Percentiles rank a stretch among this genome's conserved stretches.
Conservation (phyloP, 2,329 filamentous ascomycete species). For the Phyllosticta citriasiana region DNA sequence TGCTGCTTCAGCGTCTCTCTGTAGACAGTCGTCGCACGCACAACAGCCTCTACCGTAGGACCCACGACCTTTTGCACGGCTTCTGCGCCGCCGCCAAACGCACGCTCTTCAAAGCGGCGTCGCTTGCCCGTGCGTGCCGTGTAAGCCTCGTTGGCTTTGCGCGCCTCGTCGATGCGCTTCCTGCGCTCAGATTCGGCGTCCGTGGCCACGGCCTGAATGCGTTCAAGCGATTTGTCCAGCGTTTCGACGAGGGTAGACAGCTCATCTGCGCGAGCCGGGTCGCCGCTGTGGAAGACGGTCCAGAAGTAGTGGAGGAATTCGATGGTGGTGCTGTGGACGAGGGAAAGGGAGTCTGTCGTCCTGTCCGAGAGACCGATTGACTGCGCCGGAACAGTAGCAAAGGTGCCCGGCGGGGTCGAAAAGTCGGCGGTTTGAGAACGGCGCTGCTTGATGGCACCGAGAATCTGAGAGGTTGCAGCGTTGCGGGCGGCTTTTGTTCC, state of each 20-base stretch:
- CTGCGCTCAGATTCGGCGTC: constrained; percentile 69
- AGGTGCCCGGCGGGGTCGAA: constrained; percentile 16
- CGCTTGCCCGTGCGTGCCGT: constrained; percentile 66
- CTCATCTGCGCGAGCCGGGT: constrained; percentile 69
- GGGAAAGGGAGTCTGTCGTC: constrained; percentile 52
- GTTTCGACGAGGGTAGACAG: constrained; percentile 75
- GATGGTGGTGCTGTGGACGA: constrained; percentile 84
- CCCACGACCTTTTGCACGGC: constrained; percentile 68
- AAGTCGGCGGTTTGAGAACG: constrained; percentile 45
- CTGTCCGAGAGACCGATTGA: constrained; percentile 26
- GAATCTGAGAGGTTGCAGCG: constrained; percentile 55
- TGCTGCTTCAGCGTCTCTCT: constrained; percentile 58
- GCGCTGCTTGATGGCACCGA: constrained; percentile 54
- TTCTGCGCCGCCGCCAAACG: constrained; percentile 53
- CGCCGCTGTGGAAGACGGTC: constrained; percentile 81
- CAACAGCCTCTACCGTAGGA: constrained; percentile 61
- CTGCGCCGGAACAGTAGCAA: constrained; percentile 20
- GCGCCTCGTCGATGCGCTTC: constrained; percentile 51
- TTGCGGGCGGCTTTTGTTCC: constrained; percentile 59
- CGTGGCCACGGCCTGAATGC: constrained; percentile 70
- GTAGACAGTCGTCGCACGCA: constrained; percentile 62
- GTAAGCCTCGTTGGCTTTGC: constrained; percentile 48
- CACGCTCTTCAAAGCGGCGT: constrained; percentile 50
- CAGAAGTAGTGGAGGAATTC: constrained; percentile 99
- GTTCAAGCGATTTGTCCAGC: constrained; percentile 62